phyloP scores from a whole-genome alignment of 192 early-diverging fungal species.

The Gamsiella multidivaricata region DNA sequence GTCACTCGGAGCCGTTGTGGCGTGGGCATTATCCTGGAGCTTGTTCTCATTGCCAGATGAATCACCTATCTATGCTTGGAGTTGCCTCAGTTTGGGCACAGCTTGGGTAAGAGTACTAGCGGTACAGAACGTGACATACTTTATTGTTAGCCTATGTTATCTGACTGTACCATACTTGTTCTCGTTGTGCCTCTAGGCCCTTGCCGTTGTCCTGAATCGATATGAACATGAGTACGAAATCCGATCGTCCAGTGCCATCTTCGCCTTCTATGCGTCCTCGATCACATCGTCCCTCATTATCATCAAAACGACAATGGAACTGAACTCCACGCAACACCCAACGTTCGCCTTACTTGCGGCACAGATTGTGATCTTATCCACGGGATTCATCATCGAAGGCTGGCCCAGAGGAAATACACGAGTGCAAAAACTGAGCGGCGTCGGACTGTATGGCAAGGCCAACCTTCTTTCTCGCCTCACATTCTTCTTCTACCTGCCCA shows the following conservation, averaged over 20 bases:
- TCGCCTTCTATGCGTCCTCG: constrained; percentile 14
- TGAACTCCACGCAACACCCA: not conserved
- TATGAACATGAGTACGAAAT: constrained; percentile 37
- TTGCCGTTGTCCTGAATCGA: constrained; percentile 15
- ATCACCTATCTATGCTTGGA: constrained; percentile 5
- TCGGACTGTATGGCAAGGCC: constrained; percentile 23
- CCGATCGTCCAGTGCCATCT: constrained; percentile 32
- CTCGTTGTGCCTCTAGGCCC: not conserved
- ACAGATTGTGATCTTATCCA: not conserved
- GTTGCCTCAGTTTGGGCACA: constrained; percentile 9
- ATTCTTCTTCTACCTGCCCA: constrained; percentile 20
- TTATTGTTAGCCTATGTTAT: no score
- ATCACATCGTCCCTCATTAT: constrained; percentile 2
- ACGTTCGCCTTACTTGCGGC: not conserved
- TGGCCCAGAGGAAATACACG: constrained; percentile 37
- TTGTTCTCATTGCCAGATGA: not conserved
- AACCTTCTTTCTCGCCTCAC: constrained; percentile 36
- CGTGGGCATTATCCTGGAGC: not conserved
- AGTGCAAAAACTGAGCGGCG: constrained; percentile 10
- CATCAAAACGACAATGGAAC: constrained; percentile 5
- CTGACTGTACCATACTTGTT: not conserved
- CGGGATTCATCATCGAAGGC: constrained; percentile 28
- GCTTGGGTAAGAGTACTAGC: constrained; percentile 19
- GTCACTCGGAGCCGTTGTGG: not conserved
- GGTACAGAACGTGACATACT: not conserved